Evolutionary conservation across 106 monocot species (phyloP), one percentile per base, ranked within the genome.

Genomic region (Vanilla planifolia): DNA sequence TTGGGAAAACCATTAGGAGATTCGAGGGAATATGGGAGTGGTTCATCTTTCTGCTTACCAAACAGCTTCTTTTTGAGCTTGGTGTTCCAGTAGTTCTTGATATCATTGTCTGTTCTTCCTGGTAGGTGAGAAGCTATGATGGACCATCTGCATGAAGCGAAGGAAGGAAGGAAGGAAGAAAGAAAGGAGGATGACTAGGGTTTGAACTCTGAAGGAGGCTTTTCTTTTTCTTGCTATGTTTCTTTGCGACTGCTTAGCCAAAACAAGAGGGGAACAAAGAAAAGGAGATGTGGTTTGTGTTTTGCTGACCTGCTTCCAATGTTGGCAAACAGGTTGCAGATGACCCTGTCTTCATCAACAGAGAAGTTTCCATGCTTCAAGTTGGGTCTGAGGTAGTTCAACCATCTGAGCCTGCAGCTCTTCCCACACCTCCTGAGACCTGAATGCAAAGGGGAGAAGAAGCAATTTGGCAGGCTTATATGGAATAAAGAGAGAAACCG

Each of bases 391-490:
- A 76, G 70, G 55, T 76, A 70, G 64, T 76, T 76, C 13, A 70
- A 64, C 75, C 84, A 84, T 55, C 84, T 71, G 32, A 84, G 57
- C 65, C 84, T 84, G 69, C 84, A 84, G 48, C 84, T 84, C 68
- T 84, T 84, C 48, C 84, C 84, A 66, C 84, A 84, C 62, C 84
- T 84, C 68, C 67, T 84, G 53, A 84, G 60, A 19, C 84, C 84
- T 84, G 67, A 4, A 56, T 43, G 58, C 33, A 27, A 48, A 1
- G n/a, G n/a, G n/a, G n/a, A n/a, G n/a, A n/a, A n/a, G n/a, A n/a
- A n/a, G n/a, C n/a, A n/a, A n/a, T n/a, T n/a, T n/a, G n/a, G n/a
- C n/a, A n/a, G n/a, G n/a, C n/a, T n/a, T n/a, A n/a, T n/a, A n/a
- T n/a, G 33, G 9, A 16, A 52, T 10, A 27, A 27, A 29, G 51